A percentile compares a stretch with the other conserved stretches of the same genome.
phyloP scores from a whole-genome alignment of 129 eudicot genomes.

The Flaveria sonorensis region DNA sequence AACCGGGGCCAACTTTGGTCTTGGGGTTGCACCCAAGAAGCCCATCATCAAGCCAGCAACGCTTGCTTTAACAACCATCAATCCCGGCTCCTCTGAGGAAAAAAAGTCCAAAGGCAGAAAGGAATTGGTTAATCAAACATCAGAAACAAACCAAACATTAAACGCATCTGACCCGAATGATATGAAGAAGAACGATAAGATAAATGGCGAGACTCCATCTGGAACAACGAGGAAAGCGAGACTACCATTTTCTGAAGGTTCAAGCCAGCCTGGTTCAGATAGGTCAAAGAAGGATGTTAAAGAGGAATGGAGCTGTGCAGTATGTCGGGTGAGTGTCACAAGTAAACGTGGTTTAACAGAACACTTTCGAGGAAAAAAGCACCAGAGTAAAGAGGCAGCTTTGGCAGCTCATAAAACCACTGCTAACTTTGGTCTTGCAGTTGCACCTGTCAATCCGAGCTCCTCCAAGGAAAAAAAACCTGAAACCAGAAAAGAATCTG shows the following conservation, averaged over 20 bases:
- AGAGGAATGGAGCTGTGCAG: constrained; percentile 69
- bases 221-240: constrained; percentile 57
- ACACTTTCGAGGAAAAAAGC: constrained; percentile 67
- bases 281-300: constrained; percentile 36
- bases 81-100: neutral
- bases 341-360: constrained; percentile 48
- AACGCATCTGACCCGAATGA: constrained; percentile 9
- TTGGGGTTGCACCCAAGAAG: constrained; percentile 48
- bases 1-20: constrained; percentile 45
- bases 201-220: constrained; percentile 21
- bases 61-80: constrained; percentile 14
- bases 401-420: constrained; percentile 43
- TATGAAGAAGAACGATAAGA: constrained; percentile 10
- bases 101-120: neutral
- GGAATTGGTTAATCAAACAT: neutral
- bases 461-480: constrained; percentile 7
- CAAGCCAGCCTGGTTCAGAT: constrained; percentile 27
- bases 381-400: constrained; percentile 55
- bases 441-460: constrained; percentile 18
- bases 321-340: constrained; percentile 63
- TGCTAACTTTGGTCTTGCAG: constrained; percentile 44
- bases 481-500: neutral
- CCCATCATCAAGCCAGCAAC: constrained; percentile 19
- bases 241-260: constrained; percentile 24
- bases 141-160: neutral